Percentiles rank a stretch among this genome's conserved stretches.
Evolutionary conservation across 257 asterid species (phyloP).

Genomic region (Lavandula angustifolia): DNA sequence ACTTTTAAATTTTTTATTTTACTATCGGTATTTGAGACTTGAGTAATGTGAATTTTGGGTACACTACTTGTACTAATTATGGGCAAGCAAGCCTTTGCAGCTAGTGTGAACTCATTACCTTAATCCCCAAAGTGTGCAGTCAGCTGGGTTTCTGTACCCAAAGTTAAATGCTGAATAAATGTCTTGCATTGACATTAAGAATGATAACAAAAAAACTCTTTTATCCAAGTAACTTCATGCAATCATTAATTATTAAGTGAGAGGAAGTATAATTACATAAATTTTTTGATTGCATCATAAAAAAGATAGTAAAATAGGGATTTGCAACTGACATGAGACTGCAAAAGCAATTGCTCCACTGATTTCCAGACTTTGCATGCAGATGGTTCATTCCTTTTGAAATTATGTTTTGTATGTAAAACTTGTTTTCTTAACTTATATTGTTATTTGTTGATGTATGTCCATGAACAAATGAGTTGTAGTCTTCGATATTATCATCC

Average conservation of each 20-base stretch:
- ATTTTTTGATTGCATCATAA: not conserved
- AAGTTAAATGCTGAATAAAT: slow-evolving; percentile 4
- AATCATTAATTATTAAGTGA: not conserved
- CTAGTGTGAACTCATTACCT: slow-evolving; percentile 52
- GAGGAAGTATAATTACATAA: not conserved
- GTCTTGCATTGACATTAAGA: too few species aligned
- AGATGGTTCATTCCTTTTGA: too few species aligned
- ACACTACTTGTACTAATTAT: too few species aligned
- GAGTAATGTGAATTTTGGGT: too few species aligned
- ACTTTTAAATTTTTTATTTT: too few species aligned
- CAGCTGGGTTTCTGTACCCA: slow-evolving; percentile 74
- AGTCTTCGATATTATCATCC: too few species aligned
- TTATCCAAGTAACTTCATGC: not conserved
- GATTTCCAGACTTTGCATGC: slow-evolving; percentile 65
- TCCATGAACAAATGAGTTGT: too few species aligned
- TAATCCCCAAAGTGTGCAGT: slow-evolving; percentile 73
- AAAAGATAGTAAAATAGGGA: slow-evolving; percentile 8
- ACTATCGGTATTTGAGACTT: too few species aligned
- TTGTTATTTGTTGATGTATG: too few species aligned
- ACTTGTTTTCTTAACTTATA: too few species aligned
- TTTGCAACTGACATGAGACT: slow-evolving; percentile 65
- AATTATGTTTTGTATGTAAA: too few species aligned
- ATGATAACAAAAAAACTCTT: too few species aligned
- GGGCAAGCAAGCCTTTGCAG: slow-evolving; percentile 86
- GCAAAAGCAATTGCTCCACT: slow-evolving; percentile 76